Evolutionary conservation across 2,329 filamentous ascomycete genomes (phyloP).

Genomic region (Cercospora canescens): DNA sequence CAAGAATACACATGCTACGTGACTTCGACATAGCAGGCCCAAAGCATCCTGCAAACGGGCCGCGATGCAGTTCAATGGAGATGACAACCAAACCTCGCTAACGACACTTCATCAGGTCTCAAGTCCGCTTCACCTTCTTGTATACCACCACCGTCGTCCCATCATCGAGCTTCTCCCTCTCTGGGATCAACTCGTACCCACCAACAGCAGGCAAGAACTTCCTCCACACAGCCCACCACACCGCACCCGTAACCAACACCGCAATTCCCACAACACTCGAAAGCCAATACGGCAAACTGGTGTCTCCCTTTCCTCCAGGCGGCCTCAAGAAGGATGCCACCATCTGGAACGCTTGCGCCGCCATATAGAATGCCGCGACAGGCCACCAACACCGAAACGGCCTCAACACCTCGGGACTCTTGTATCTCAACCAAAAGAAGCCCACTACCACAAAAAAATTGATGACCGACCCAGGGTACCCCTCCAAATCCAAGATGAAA

Average conservation of each 20-base stretch:
- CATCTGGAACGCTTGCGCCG: conserved; percentile 40
- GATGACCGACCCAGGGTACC: conserved; percentile 64
- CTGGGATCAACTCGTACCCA: not conserved
- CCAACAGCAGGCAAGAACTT: conserved; percentile 10
- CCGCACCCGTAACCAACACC: conserved; percentile 27
- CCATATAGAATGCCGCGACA: conserved; percentile 53
- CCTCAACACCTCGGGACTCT: conserved; percentile 58
- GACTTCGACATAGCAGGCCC: too few relatives aligned
- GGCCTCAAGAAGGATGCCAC: conserved; percentile 46
- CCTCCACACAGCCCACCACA: conserved; percentile 11
- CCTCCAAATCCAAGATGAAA: conserved; percentile 68
- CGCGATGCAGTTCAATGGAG: too few relatives aligned
- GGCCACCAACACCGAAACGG: conserved; percentile 66
- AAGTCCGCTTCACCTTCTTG: conserved; percentile 3
- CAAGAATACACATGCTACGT: not conserved
- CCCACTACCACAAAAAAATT: conserved; percentile 59
- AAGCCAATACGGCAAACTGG: conserved; percentile 47
- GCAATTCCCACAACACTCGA: conserved; percentile 46
- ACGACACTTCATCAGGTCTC: not conserved
- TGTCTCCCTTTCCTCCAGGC: conserved; percentile 42
- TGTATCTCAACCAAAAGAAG: conserved; percentile 60
- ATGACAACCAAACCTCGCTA: not conserved
- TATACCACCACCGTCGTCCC: conserved; percentile 5
- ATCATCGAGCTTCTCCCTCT: conserved; percentile 5
- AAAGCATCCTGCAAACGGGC: not conserved